Conservation (phyloP, 1,139 yeast genomes). For the Wickerhamiella infanticola region DNA sequence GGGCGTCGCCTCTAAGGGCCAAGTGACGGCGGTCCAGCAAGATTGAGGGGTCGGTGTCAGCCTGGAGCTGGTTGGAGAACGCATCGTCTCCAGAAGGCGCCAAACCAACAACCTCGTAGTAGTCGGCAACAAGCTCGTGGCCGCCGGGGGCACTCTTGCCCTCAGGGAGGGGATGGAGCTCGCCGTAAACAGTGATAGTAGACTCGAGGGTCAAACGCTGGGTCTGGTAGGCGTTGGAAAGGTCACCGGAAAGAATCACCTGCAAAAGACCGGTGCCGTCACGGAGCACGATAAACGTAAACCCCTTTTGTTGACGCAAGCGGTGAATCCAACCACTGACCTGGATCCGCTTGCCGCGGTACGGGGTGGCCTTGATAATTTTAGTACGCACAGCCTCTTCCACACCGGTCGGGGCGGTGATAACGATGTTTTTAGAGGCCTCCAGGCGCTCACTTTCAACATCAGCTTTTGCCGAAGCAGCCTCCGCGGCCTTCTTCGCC, state of each 20-base stretch:
- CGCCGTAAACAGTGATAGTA: slow-evolving; percentile 67
- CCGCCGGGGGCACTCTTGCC: slow-evolving; percentile 98
- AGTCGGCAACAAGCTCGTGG: slow-evolving; percentile 84
- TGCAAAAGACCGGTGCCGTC: slow-evolving; percentile 92
- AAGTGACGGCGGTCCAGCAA: slow-evolving; percentile 91
- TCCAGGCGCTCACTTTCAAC: slow-evolving; percentile 60
- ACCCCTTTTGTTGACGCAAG: slow-evolving; percentile 80
- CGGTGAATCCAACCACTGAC: slow-evolving; percentile 96
- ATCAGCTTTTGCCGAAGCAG: slow-evolving; percentile 42
- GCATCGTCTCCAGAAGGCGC: slow-evolving; percentile 97
- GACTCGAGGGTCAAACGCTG: slow-evolving; percentile 77
- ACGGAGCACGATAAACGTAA: slow-evolving; percentile 79
- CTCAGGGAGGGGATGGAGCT: slow-evolving; percentile 70
- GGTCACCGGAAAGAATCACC: slow-evolving; percentile 74
- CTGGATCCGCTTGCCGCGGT: slow-evolving; percentile 46
- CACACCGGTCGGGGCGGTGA: slow-evolving; percentile 55
- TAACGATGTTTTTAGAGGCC: slow-evolving; percentile 53
- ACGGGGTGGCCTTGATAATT: slow-evolving; percentile 37
- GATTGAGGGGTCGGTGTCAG: slow-evolving; percentile 83
- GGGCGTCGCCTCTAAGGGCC: slow-evolving; percentile 85
- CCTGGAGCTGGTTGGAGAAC: slow-evolving; percentile 85
- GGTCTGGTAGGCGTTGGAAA: slow-evolving; percentile 82
- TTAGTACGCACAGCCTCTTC: slow-evolving; percentile 58
- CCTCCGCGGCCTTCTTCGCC: slow-evolving; percentile 49
- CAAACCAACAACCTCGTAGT: slow-evolving; percentile 70